Evolutionary conservation across 768 basidiomycete genomes (phyloP), one percentile per base, ranked within the genome.

Genomic region (Tulasnella calospora): DNA sequence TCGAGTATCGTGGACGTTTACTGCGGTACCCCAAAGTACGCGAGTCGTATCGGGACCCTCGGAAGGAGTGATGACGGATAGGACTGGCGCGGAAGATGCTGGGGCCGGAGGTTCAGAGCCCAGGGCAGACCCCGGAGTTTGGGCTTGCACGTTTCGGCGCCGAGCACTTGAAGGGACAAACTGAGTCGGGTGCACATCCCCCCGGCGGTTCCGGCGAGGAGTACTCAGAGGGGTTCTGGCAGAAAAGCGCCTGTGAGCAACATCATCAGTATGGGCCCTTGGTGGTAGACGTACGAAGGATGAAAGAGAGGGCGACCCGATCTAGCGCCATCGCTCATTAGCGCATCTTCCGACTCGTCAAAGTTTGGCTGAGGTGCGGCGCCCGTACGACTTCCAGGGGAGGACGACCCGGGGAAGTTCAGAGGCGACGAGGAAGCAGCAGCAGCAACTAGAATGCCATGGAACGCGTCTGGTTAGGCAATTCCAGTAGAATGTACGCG

Each of bases 1-100:
- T 94, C 98, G 98, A 17, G 94, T 92, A 83, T 97, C 93, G 3
- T 90, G 88, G 36, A 99, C 88, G 81, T 94, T 93, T 82, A 99
- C 96, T 1, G 94, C 96, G 0, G 98, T 99, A 40, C 98, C 98
- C 97, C 98, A 99, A 79, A 99, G 94, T 33, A 95, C 95, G 84
- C 94, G 89, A 73, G 95, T 92, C 81, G 94, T 94, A 78, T 94
- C 93, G 0, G 92, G 92, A 76, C 92, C 91, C 79, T 92, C 93
- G 17, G 89, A 89, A 19, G 89, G 89, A 0, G 83, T 87, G 38
- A 86, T 88, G 9, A 88, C 92, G 75, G 92, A 93, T 57, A 91
- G 88, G 19, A 55, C 71, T 19, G 79, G 71, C 2, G 38, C 72
- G 9, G 79, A 80, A 1, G 79, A 47, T 30, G 70, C 71, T 35